Base-by-base conservation (phyloP, 1,139 yeast genomes). In the Scheffersomyces insectosa region DNA sequence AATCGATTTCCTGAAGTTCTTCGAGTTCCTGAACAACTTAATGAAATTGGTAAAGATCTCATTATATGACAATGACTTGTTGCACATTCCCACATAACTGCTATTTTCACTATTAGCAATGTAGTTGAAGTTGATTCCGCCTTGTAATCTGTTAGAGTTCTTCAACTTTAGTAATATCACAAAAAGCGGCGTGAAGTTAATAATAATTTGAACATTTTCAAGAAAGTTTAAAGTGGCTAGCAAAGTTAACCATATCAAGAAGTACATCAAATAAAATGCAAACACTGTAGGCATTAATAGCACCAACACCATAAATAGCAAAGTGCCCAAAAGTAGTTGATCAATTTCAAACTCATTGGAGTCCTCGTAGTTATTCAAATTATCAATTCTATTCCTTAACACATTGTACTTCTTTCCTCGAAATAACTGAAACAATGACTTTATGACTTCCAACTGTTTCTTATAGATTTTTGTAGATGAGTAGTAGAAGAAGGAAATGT, bases 371-470 rank as follows among this genome's bases (percentile, higher is more conserved):
- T 63, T 67, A 47, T 72, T 71, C 36, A 74, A 56, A 45, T 61
- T 68, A 62, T 95, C 99, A 34, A 90, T 83, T 69, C 99, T 82
- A 45, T 87, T 76, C 51, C 98, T 77, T 53, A 95, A 68, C 2
- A 86, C 81, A 58, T 95, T 95, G 51, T 82, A 85, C 64, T 91
- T 90, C 62, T 87, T 88, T 1, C 99, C 99, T 46, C 95, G 78
- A 55, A 95, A 91, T 35, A 95, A 69, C 54, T 90, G 88, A 62
- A 88, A 88, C 42, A 95, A 71, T 10, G 97, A 88, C 43, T 73
- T 72, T 47, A 93, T 66, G 5, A 85, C 78, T 40, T 77, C 77
- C 20, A 88, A 62, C 56, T 89, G 96, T 75, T 90, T 83, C 48
- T 79, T 77, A 63, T 85, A 93, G 5, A 95, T 75, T 51, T 86